These are phyloP conservation scores for Phragmites australis DNA, from an alignment of 176 grass and related monocot species.

Conservation along the genomic window DNA sequence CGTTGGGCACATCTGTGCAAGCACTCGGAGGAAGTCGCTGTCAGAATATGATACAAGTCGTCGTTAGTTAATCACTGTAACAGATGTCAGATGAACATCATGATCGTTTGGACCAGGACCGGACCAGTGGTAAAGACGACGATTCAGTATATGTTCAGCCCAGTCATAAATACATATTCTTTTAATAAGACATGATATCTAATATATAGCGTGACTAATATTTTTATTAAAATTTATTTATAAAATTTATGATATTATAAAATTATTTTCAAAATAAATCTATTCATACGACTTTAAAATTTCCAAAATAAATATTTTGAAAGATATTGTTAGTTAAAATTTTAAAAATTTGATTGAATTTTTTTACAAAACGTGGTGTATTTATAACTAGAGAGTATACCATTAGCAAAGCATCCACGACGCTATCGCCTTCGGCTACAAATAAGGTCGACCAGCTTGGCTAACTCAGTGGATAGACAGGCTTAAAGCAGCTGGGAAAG, in stretches of 20 bases:
- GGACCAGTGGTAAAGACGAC: background rate
- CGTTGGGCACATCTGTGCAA: conserved; percentile 25
- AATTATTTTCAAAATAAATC: too few species aligned
- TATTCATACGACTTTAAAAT: too few species aligned
- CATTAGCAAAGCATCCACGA: background rate
- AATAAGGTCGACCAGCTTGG: background rate
- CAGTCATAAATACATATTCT: too few species aligned
- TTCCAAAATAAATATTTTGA: too few species aligned
- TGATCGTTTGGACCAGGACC: conserved; percentile 25
- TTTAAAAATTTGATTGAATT: too few species aligned
- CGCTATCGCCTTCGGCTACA: background rate
- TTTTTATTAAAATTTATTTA: too few species aligned
- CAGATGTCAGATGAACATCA: conserved; percentile 18
- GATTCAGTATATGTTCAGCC: background rate
- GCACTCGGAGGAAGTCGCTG: conserved; percentile 50
- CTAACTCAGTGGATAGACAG: background rate
- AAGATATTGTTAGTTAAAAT: too few species aligned
- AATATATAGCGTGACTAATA: too few species aligned
- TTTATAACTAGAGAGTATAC: background rate
- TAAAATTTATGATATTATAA: too few species aligned
- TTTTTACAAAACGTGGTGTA: too few species aligned
- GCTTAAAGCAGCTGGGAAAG: background rate
- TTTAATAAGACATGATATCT: too few species aligned
- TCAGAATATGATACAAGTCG: conserved; percentile 18
- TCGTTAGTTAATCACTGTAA: conserved; percentile 22